Evolutionary conservation across 441 rosid species (phyloP), one percentile per base, ranked within the genome.

Genomic region (Omphalea diandra): DNA sequence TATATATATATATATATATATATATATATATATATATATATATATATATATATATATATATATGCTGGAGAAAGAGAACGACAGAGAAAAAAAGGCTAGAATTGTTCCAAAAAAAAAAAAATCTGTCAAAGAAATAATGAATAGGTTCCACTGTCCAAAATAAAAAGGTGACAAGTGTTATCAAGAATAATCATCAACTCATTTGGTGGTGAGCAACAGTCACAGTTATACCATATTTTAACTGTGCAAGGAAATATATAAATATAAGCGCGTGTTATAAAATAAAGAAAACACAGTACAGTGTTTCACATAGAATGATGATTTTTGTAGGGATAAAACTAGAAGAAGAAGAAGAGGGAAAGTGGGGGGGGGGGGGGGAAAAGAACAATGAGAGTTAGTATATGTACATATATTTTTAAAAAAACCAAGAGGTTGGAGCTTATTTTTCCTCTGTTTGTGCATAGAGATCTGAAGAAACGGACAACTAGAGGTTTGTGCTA

Each of bases 171-270:
- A 82, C 90, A 72, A 80, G 84, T 82, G 86, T 80, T 76, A 80
- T 78, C 73, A 85, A 76, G 75, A 67, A 83, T 83, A 86, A 85
- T 91, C 75, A 89, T 85, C 80, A 80, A 71, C 83, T 83, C 78
- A 80, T 84, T 80, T 81, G 90, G 92, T 83, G 87, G 84, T 72
- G 76, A 80, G 88, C 73, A 79, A 76, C 84, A 74, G 75, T 79
- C 79, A 80, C 67, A 67, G n/a, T n/a, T n/a, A n/a, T n/a, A 26
- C 71, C 68, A 24, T 68, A n/a, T n/a, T 46, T 27, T 71, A 64
- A 73, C 54, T 72, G 56, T 44, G 66, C 29, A 31, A 49, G 63
- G 58, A 71, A 72, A 71, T n/a, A n/a, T n/a, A n/a, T n/a, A n/a
- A n/a, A n/a, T n/a, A 60, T 60, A 58, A 77, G 75, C 73, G 82